phyloP scores from a whole-genome alignment of 768 basidiomycete genomes.

The Sarcodon aspratus region DNA sequence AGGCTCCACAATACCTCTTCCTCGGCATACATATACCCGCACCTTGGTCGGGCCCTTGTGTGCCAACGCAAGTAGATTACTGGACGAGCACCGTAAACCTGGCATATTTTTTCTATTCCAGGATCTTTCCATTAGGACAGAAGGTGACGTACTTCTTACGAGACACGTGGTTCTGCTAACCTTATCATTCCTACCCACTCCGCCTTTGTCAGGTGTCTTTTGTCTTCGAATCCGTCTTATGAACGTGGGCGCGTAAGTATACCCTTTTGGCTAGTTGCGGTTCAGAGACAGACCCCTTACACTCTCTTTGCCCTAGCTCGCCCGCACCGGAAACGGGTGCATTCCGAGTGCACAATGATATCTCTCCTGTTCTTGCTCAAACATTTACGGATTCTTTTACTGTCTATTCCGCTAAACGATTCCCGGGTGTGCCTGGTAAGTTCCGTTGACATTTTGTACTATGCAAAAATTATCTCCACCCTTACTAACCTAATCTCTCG shows the following conservation, averaged over 20 bases:
- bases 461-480: constrained; percentile 3
- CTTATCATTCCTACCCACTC: background rate
- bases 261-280: constrained; percentile 5
- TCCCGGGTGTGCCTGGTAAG: constrained; percentile 86
- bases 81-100: constrained; percentile 74
- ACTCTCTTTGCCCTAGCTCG: constrained; percentile 27
- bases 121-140: constrained; percentile 87
- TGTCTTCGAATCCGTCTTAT: constrained; percentile 79
- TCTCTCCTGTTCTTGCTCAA: constrained; percentile 74
- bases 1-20: constrained; percentile 23
- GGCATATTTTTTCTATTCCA: constrained; percentile 96
- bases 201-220: constrained; percentile 51
- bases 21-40: constrained; percentile 69
- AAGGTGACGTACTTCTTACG: constrained; percentile 44
- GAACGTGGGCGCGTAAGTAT: constrained; percentile 83
- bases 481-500: constrained; percentile 1
- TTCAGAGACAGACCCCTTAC: background rate
- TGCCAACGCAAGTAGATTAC: constrained; percentile 73
- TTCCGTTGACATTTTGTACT: constrained; percentile 12
- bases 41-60: constrained; percentile 87
- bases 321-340: constrained; percentile 68
- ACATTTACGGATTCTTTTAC: constrained; percentile 75
- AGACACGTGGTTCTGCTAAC: background rate
- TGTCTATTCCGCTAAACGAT: constrained; percentile 88
- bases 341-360: constrained; percentile 47